Evolutionary conservation across 2,329 filamentous ascomycete species (phyloP), one percentile per base, ranked within the genome.

Genomic region (Rhexocercosporidium sp.): DNA sequence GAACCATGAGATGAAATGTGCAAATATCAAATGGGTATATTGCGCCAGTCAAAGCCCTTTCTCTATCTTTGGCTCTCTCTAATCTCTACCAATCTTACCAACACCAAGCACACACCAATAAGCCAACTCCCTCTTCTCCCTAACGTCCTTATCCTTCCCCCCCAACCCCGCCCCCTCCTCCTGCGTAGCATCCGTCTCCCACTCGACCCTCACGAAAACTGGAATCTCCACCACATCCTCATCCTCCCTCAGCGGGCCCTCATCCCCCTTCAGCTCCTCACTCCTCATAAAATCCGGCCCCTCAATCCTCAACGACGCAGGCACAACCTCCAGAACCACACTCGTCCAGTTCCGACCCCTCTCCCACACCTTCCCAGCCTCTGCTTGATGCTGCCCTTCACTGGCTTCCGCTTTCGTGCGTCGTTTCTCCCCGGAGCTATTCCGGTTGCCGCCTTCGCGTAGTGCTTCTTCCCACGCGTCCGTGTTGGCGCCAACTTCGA

Each of bases 341-440:
- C 90, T 96, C 18, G 96, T 96, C 92, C 94, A 97, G 78, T 98
- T 99, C 41, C 94, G 85, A 0, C 94, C 95, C 63, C 90, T 88
- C 70, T 97, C 94, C 92, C 93, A 99, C n/a, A 98, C 90, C 80
- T 98, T 98, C 62, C 95, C 96, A 0, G 92, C 92, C 78, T 97
- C 94, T 18, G 92, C 88, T 75, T 88, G 89, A 51, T 76, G 82
- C 76, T 74, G 80, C 73, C 79, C 79, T 16, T 79, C 76, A 34
- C 78, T 78, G 12, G 70, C 70, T 57, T 77, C 76, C 0, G 72
- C 74, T 61, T 76, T 76, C 22, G 70, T 75, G 3, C 72, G 62
- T 20, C 67, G 78, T 81, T 75, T 81, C 82, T 74, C 77, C 77
- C 73, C 75, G 81, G 76, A 75, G 76, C 71, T 76, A 78, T 77